Evolutionary conservation across 495 filamentous ascomycete genomes (phyloP).

Genomic region (Neurospora sp.): DNA sequence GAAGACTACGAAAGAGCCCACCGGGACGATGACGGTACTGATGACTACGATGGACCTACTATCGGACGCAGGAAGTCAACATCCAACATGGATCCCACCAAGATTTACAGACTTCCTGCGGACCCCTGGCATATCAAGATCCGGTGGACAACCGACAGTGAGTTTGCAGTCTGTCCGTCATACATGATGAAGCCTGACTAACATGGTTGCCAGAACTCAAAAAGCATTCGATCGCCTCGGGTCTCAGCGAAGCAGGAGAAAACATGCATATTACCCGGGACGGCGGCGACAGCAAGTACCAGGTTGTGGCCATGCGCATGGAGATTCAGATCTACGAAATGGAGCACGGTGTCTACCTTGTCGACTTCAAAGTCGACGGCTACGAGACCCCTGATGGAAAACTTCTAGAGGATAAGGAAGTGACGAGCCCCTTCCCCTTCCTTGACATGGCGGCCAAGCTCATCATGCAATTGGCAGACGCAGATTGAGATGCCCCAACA

Average conservation of each 20-base stretch:
- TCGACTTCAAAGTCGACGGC: slow-evolving; percentile 98
- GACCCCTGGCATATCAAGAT: slow-evolving; percentile 95
- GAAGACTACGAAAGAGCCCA: slow-evolving; percentile 40
- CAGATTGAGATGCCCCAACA: slow-evolving; percentile 29
- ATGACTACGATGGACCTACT: neutral
- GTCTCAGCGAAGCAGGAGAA: slow-evolving; percentile 23
- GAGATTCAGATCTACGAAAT: slow-evolving; percentile 96
- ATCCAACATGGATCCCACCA: slow-evolving; percentile 23
- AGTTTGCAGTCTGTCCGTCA: slow-evolving; percentile 29
- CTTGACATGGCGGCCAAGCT: slow-evolving; percentile 61
- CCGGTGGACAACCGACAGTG: slow-evolving; percentile 71
- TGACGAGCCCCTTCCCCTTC: slow-evolving; percentile 68
- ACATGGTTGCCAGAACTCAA: slow-evolving; percentile 22
- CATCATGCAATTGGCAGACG: slow-evolving; percentile 68
- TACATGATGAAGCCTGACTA: slow-evolving; percentile 7
- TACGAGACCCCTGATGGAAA: slow-evolving; percentile 66
- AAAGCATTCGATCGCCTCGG: slow-evolving; percentile 24
- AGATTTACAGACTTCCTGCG: slow-evolving; percentile 64
- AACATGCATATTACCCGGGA: slow-evolving; percentile 28
- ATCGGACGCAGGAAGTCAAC: slow-evolving; percentile 8
- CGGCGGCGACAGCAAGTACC: slow-evolving; percentile 27
- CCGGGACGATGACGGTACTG: neutral
- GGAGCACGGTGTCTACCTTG: slow-evolving; percentile 85
- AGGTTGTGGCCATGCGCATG: slow-evolving; percentile 72
- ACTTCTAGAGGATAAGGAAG: slow-evolving; percentile 59